Percentiles rank a stretch among this genome's conserved stretches.
Evolutionary conservation across 1,139 yeast genomes (phyloP).

Genomic region (Hyphopichia burtonii): DNA sequence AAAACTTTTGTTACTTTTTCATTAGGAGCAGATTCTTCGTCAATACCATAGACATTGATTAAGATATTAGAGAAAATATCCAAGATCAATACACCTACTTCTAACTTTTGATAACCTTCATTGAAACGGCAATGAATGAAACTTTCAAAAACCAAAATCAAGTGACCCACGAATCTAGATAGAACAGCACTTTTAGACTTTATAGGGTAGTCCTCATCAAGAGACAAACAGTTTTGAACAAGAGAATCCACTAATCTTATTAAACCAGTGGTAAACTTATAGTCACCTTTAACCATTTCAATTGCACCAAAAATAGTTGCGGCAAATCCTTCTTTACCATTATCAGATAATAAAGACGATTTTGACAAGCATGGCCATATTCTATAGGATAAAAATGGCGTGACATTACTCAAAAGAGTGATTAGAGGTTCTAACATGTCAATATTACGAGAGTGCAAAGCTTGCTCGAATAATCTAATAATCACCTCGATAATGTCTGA

Average conservation of each 20-base stretch:
- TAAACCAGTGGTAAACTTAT: constrained; percentile 59
- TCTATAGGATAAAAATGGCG: constrained; percentile 54
- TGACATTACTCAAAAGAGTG: constrained; percentile 50
- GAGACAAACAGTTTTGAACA: constrained; percentile 51
- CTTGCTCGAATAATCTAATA: constrained; percentile 65
- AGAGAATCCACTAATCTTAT: constrained; percentile 55
- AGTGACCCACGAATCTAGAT: constrained; percentile 54
- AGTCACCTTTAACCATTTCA: constrained; percentile 71
- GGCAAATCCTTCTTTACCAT: constrained; percentile 70
- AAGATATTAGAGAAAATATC: constrained; percentile 57
- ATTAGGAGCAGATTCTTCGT: constrained; percentile 35
- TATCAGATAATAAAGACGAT: constrained; percentile 62
- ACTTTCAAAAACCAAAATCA: constrained; percentile 70
- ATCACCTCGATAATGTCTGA: constrained; percentile 70
- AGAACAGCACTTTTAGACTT: constrained; percentile 55
- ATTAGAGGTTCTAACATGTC: constrained; percentile 47
- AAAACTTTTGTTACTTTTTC: constrained; percentile 50
- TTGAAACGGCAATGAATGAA: constrained; percentile 69
- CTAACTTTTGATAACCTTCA: constrained; percentile 54
- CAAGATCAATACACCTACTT: constrained; percentile 59
- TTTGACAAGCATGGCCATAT: constrained; percentile 79
- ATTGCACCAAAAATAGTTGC: constrained; percentile 65
- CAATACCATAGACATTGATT: constrained; percentile 57
- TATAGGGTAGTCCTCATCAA: constrained; percentile 35
- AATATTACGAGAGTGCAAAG: constrained; percentile 56